Evolutionary conservation across 495 filamentous ascomycete genomes (phyloP).

Genomic region (Hypoxylon intermedium): DNA sequence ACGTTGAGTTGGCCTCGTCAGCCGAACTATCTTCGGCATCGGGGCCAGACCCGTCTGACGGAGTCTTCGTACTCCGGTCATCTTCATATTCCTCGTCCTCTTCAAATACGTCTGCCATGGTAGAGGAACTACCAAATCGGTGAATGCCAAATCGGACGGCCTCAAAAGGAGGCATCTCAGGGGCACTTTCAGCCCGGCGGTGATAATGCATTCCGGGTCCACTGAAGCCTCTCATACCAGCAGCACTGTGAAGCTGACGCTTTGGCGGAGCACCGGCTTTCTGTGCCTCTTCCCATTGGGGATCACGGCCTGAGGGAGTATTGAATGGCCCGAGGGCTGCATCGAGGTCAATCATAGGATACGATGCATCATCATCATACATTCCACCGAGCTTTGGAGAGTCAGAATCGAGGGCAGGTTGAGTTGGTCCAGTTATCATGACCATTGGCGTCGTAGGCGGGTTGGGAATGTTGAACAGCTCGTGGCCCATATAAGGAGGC

Average conservation of each 20-base stretch:
- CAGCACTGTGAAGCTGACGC: constrained; percentile 89
- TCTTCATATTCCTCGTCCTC: constrained; percentile 87
- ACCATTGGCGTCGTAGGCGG: constrained; percentile 39
- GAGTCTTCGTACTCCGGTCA: constrained; percentile 35
- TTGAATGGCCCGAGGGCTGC: constrained; percentile 94
- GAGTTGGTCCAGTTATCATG: constrained; percentile 31
- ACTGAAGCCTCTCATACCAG: constrained; percentile 73
- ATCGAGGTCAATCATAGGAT: constrained; percentile 90
- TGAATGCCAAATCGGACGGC: constrained; percentile 65
- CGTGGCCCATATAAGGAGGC: constrained; percentile 33
- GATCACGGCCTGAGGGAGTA: constrained; percentile 68
- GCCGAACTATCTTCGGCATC: constrained; percentile 31
- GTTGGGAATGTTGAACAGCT: constrained; percentile 27
- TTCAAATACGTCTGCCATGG: constrained; percentile 90
- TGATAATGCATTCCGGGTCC: constrained; percentile 90
- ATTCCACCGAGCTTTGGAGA: constrained; percentile 9
- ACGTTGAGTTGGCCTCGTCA: constrained; percentile 30
- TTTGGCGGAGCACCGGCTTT: constrained; percentile 66
- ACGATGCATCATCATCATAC: constrained; percentile 65
- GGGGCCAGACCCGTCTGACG: constrained; percentile 37
- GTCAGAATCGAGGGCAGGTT: constrained; percentile 27
- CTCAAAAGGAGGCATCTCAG: constrained; percentile 85
- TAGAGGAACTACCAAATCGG: constrained; percentile 67
- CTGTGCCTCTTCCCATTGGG: constrained; percentile 64
- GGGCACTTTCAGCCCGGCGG: constrained; percentile 89